A percentile compares a stretch with the other conserved stretches of the same genome.
phyloP scores from a whole-genome alignment of 345 rosid species.

The Eucalyptus sideroxylon region DNA sequence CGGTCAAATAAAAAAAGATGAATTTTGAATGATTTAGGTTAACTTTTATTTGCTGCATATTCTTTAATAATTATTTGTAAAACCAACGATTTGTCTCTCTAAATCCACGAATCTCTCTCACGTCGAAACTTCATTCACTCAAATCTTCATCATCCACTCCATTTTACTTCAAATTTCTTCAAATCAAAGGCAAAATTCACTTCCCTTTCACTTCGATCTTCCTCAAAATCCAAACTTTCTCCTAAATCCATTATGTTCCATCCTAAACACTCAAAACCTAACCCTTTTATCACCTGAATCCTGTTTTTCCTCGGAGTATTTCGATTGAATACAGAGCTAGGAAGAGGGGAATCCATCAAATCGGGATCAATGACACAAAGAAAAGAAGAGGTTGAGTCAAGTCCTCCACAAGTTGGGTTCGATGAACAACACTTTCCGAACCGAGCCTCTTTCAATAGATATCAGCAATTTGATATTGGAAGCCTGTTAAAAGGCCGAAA shows the following conservation, averaged over 20 bases:
- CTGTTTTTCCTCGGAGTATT: too few species aligned
- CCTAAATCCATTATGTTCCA: neutral
- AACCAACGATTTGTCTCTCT: neutral
- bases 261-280: neutral
- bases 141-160: neutral
- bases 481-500: too few species aligned
- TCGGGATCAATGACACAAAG: too few species aligned
- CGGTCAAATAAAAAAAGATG: too few species aligned
- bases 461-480: accelerated
- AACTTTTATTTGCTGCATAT: too few species aligned
- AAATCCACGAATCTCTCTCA: neutral
- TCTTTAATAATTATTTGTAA: too few species aligned
- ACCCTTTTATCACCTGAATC: accelerated
- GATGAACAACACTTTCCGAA: accelerated
- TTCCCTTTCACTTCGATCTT: neutral
- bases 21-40: too few species aligned
- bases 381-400: too few species aligned
- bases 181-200: neutral
- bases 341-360: too few species aligned
- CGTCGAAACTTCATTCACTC: neutral
- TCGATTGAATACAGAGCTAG: accelerated
- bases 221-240: neutral
- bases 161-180: too few species aligned
- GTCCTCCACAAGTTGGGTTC: too few species aligned
- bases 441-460: accelerated